These are phyloP conservation scores for Arthroderma sp. DNA, from an alignment of 2,329 filamentous ascomycete genomes.

Conservation along the genomic window DNA sequence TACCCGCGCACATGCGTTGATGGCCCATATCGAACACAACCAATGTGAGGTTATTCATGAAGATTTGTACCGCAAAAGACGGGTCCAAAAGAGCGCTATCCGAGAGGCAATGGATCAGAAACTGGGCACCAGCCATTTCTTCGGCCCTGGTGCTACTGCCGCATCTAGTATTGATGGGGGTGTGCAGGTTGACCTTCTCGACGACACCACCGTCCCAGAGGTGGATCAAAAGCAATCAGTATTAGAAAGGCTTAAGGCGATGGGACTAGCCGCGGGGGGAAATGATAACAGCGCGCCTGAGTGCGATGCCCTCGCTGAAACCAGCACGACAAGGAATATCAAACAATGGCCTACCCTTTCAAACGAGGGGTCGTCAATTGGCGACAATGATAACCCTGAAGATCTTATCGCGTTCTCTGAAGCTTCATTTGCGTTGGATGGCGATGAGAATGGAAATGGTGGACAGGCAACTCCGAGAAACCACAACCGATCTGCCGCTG, in stretches of 20 bases:
- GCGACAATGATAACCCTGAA: neutral
- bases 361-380: neutral
- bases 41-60: constrained; percentile 34
- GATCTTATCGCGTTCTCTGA: constrained; percentile 16
- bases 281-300: neutral
- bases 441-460: neutral
- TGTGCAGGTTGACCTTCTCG: constrained; percentile 10
- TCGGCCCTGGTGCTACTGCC: constrained; percentile 5
- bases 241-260: neutral
- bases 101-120: constrained; percentile 18
- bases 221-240: constrained; percentile 7
- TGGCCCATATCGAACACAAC: constrained; percentile 42
- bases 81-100: constrained; percentile 39
- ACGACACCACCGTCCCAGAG: constrained; percentile 10
- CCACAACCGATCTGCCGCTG: no score
- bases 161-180: constrained; percentile 14
- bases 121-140: neutral
- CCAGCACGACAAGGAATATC: constrained; percentile 1
- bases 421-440: neutral
- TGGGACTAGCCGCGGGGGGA: neutral
- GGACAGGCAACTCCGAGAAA: neutral
- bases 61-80: constrained; percentile 33
- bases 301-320: neutral
- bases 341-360: constrained; percentile 17
- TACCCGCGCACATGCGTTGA: constrained; percentile 34